phyloP scores from a whole-genome alignment of 1,284 basidiomycete species.

The Puccinia polysora region DNA sequence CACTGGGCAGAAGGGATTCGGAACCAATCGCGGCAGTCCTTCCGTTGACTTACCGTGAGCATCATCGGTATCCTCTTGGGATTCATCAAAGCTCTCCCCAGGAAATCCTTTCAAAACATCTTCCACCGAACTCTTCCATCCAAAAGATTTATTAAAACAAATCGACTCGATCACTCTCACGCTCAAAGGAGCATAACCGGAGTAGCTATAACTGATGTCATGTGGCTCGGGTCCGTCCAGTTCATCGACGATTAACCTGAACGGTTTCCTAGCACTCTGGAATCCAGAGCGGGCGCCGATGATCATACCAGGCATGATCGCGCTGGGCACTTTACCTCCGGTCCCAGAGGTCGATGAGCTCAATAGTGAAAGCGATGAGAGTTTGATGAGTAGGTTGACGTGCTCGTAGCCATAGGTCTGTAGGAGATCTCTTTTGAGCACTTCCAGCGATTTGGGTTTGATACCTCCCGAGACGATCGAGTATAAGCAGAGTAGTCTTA shows the following conservation, averaged over 20 bases:
- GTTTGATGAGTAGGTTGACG: constrained; percentile 69
- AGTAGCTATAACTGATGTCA: constrained; percentile 93
- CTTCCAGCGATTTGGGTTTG: constrained; percentile 79
- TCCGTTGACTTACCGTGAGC: constrained; percentile 49
- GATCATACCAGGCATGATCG: constrained; percentile 27
- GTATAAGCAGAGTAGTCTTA: constrained; percentile 78
- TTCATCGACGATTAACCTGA: constrained; percentile 90
- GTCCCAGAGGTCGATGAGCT: constrained; percentile 61
- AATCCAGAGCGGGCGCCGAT: constrained; percentile 59
- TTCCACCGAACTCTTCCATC: constrained; percentile 97
- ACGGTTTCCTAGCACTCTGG: constrained; percentile 67
- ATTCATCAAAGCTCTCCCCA: constrained; percentile 70
- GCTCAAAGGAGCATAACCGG: constrained; percentile 91
- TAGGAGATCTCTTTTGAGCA: constrained; percentile 81
- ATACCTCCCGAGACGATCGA: constrained; percentile 78
- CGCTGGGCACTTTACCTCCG: constrained; percentile 35
- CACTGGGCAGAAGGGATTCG: constrained; percentile 51
- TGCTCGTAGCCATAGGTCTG: constrained; percentile 92
- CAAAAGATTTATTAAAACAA: constrained; percentile 59
- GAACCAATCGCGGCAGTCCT: constrained; percentile 41
- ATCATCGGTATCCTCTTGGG: constrained; percentile 57
- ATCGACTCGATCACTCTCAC: constrained; percentile 65
- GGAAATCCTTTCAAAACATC: constrained; percentile 74
- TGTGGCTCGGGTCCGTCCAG: constrained; percentile 66
- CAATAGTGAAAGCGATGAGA: constrained; percentile 63